Conservation (phyloP, 441 rosid species). For the Adansonia grandidieri region DNA sequence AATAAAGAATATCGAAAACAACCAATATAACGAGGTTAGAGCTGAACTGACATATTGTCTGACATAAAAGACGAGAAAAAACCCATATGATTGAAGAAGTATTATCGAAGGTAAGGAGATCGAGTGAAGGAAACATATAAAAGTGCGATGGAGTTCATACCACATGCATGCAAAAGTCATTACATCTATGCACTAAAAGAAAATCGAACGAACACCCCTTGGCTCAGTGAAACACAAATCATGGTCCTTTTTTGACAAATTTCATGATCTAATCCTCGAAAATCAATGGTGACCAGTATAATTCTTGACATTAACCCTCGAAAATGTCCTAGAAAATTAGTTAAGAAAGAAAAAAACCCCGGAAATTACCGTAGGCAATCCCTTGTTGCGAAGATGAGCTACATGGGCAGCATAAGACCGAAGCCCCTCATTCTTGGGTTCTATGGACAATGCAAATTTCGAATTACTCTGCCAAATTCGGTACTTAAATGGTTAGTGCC, state of each 20-base stretch:
- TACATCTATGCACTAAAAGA: no score
- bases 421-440: constrained; percentile 86
- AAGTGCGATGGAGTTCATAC: no score
- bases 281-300: background rate
- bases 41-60: no score
- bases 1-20: no score
- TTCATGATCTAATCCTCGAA: no score
- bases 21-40: no score
- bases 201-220: background rate
- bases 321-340: background rate
- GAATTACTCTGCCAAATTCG: constrained; percentile 69
- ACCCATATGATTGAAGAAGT: no score
- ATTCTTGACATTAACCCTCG: background rate
- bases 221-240: background rate
- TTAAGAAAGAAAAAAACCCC: constrained; percentile 21
- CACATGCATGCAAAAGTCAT: no score
- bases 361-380: constrained; percentile 70
- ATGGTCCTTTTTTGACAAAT: no score
- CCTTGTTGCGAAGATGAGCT: constrained; percentile 81
- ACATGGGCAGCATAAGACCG: constrained; percentile 76
- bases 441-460: constrained; percentile 87
- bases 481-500: constrained; percentile 24
- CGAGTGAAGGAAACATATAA: no score
- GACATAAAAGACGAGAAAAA: no score
- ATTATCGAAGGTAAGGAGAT: no score